Evolutionary conservation across 257 asterid species (phyloP), one percentile per base, ranked within the genome.

Genomic region (Mitragyna speciosa): DNA sequence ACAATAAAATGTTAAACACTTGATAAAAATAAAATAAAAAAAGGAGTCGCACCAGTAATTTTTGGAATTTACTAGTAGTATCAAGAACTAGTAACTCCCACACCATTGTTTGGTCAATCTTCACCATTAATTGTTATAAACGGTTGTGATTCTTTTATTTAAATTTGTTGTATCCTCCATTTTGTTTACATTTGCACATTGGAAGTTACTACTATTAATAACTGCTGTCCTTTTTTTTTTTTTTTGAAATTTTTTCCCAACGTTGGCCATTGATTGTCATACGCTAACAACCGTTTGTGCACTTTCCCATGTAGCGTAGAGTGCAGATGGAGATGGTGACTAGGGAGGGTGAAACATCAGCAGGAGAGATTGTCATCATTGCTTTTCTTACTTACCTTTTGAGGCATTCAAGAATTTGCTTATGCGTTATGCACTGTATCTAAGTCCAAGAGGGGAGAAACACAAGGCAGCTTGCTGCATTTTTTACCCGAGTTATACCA

Each of bases 401-500:
- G 12, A 19, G 7, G 8, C n/a, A 30, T 19, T 26, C 12, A 48
- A 43, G 22, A 20, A 4, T 19, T n/a, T 10, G 1, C 15, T 59
- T 43, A 45, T 76, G 15, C 30, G 28, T 24, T 24, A 2, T 39
- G 33, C 28, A 22, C 30, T 66, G 30, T 16, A 12, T 30, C 17
- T 30, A 75, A 75, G 54, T 30, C 74, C 67, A 39, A 76, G 51
- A 70, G 47, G 39, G 75, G 67, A 68, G 47, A 36, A 68, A 28
- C 68, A 79, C 43, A 43, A 31, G 31, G 70, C 33, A 77, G 76
- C 22, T 82, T 54, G 70, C 78, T 64, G 63, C 48, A 71, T 26
- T 66, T 30, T 83, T 79, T 76, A 45, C 83, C 81, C 41, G 28
- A 76, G 72, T 67, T 76, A 83, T 69, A 63, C 81, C 67, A 69